Base-by-base conservation (phyloP, 805 yeast species). In the Nakazawaea ambrosiae region DNA sequence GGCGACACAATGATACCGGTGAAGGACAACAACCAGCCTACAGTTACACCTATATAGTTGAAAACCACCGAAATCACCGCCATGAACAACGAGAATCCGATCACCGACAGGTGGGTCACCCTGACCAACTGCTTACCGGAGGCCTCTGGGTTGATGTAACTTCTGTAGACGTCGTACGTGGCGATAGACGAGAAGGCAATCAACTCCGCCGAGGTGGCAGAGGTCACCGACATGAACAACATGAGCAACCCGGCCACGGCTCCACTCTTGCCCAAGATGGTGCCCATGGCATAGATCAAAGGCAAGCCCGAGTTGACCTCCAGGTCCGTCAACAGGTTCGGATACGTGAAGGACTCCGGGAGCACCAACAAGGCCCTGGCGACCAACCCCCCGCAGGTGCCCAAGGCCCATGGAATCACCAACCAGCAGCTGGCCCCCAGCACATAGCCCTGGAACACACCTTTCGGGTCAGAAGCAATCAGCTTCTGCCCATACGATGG, bases 81-180 rank as follows among this genome's bases (percentile, higher is more conserved):
- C 56, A 61, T 58, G 22, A 61, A 45, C 5, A 74, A 40, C 10
- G 78, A 72, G 48, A 74, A 77, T 0, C 49, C 49, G 17, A 58
- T 26, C 20, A 63, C 63, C 5, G 61, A 42, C 5, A 52, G 12
- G 39, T 66, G 70, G 3, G 61, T 50, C 28, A 55, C 51, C 12
- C 41, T 46, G 14, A 67, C 63, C 26, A 66, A 45, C 39, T 61
- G 55, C 16, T 49, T 45, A 22, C 68, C 70, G 3, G 58, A 45
- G 3, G 72, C 71, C 6, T 47, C 32, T 10, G 67, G 68, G 16
- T 62, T 60, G 37, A 63, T 46, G 42, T 66, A 66, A 5, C 55
- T 51, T 47, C 63, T 55, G 48, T 61, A 66, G 24, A 66, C 46
- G 43, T 66, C 71, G 45, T 62, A 65, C 1, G 69, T 60, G 4